Conservation (phyloP, 306 rosid genomes). For the Hippophae gyantsensis region DNA sequence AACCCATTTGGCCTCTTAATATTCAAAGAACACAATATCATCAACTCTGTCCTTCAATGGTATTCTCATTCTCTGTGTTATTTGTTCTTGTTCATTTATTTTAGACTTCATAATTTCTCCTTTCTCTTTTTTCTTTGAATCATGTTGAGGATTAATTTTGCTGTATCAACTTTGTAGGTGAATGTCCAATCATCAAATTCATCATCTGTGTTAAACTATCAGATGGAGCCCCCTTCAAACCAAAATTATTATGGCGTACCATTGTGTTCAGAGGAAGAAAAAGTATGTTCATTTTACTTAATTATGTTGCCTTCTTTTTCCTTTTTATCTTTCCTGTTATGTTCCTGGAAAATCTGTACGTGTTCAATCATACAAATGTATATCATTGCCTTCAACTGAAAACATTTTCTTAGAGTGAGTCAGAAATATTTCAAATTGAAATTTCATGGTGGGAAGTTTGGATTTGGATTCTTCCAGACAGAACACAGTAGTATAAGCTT, state of each 20-base stretch:
- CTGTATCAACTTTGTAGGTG: constrained; percentile 39
- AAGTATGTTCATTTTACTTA: constrained; percentile 25
- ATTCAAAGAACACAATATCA: constrained; percentile 33
- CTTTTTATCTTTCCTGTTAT: background rate
- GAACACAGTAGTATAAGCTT: too few relatives aligned
- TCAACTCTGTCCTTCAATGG: constrained; percentile 44
- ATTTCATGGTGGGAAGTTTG: too few relatives aligned
- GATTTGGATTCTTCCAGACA: too few relatives aligned
- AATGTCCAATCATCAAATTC: constrained; percentile 40
- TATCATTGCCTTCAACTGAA: too few relatives aligned
- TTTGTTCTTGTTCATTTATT: background rate
- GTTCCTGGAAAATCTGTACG: too few relatives aligned
- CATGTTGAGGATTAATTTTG: constrained; percentile 7
- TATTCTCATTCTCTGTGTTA: constrained; percentile 7
- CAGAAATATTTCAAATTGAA: too few relatives aligned
- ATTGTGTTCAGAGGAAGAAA: constrained; percentile 31
- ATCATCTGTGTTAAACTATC: constrained; percentile 30
- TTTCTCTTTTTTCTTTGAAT: background rate
- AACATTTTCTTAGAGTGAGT: too few relatives aligned
- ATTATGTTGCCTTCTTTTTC: background rate
- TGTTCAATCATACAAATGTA: too few relatives aligned
- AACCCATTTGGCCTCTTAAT: constrained; percentile 29
- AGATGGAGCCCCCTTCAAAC: constrained; percentile 99
- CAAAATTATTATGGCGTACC: constrained; percentile 45
- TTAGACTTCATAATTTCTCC: background rate